Evolutionary conservation across 2,329 filamentous ascomycete genomes (phyloP).

Genomic region (Sporothrix brunneoviolacea): DNA sequence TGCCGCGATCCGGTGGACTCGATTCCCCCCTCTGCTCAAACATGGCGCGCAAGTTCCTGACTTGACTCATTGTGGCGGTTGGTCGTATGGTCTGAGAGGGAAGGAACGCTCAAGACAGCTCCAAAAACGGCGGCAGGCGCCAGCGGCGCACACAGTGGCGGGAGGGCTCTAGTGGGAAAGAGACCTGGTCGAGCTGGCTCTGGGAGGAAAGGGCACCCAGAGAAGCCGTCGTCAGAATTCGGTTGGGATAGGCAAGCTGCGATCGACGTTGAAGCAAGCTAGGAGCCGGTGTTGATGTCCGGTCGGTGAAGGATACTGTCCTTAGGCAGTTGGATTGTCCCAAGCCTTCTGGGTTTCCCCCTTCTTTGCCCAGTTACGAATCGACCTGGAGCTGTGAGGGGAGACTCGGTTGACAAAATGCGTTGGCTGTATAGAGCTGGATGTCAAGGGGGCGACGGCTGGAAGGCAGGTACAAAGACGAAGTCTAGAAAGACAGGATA

Average conservation of each 20-base stretch:
- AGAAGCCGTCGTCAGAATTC: too few species aligned
- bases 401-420: too few species aligned
- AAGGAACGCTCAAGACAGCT: not conserved
- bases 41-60: constrained; percentile 71
- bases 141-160: constrained; percentile 9
- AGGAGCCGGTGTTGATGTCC: not conserved
- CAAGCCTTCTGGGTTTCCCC: too few species aligned
- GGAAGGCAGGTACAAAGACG: too few species aligned
- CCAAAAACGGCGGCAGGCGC: constrained; percentile 11
- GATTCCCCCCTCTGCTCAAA: constrained; percentile 67
- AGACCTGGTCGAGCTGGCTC: not conserved
- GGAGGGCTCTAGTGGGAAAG: not conserved
- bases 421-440: too few species aligned
- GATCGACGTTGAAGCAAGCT: not conserved
- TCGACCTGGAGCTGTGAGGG: too few species aligned
- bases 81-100: not conserved
- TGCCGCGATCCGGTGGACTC: constrained; percentile 61
- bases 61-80: constrained; percentile 53
- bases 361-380: too few species aligned
- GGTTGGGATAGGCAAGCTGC: constrained; percentile 2
- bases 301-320: too few species aligned
- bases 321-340: too few species aligned
- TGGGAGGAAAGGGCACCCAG: too few species aligned
- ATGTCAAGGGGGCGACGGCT: too few species aligned
- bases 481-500: not conserved